Evolutionary conservation across 768 basidiomycete genomes (phyloP), one percentile per base, ranked within the genome.

Genomic region (Phaeotremella fagi): DNA sequence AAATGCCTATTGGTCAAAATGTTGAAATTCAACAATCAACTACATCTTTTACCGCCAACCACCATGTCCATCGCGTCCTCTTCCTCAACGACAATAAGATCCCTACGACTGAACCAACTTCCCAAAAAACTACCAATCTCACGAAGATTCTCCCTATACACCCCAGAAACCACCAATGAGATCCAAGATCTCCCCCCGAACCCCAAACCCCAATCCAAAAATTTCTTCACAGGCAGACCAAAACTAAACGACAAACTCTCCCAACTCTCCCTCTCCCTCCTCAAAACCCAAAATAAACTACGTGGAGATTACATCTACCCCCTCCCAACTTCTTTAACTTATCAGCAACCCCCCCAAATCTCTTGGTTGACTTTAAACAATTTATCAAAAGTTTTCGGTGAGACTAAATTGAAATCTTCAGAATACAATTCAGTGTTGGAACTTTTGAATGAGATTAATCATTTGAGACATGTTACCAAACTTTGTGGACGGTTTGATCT

Each of bases 221-320:
- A 82, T 44, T 92, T 90, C 77, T 95, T 88, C 77, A 89, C 90
- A 16, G 85, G 84, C 15, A 83, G 85, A 28, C 78, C 86, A 1
- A 77, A 77, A 22, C 91, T 84, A 77, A 84, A 84, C 71, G 87
- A 91, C 73, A 81, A 83, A 51, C 74, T 91, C 37, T 75, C 78
- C 38, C 76, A 80, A 37, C 81, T 94, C 16, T 83, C 90, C 66
- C 76, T 76, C 11, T 84, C 86, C 47, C 78, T 87, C 26, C 70
- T 78, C 25, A 75, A 79, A 37, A 77, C 84, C 3, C 82, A 83
- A n/a, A 69, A 72, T 2, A 80, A 82, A 2, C 81, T 94, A 22
- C 82, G 81, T 45, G 70, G 77, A 16, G 76, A 83, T 28, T 81
- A 87, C 58, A 82, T 94, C 27, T 79, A 86, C 22, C 90, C 91